Evolutionary conservation across 116 monocot genomes (phyloP).

Genomic region (Trichopus zeylanicus): DNA sequence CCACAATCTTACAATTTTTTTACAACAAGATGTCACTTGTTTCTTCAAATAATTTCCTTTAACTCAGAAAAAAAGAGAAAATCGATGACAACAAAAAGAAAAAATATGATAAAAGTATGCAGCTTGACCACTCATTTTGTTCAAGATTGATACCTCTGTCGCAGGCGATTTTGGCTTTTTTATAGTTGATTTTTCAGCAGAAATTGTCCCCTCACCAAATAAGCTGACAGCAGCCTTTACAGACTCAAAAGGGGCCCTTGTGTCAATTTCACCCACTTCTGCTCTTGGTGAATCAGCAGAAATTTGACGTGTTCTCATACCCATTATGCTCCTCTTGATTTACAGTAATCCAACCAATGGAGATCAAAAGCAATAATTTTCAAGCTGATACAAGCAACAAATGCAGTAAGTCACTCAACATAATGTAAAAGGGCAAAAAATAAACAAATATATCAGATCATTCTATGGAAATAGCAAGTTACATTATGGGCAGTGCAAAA

Average conservation of each 20-base stretch:
- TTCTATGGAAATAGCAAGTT: no score
- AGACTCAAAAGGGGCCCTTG: conserved; percentile 80
- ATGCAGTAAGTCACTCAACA: neutral
- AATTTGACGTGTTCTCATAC: conserved; percentile 27
- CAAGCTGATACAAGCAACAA: neutral
- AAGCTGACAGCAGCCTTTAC: conserved; percentile 86
- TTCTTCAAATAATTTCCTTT: no score
- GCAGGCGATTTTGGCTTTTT: conserved; percentile 44
- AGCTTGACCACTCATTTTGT: neutral
- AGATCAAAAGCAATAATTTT: neutral
- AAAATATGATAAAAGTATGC: neutral
- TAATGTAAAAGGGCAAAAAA: no score
- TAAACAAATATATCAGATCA: no score
- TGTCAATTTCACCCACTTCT: conserved; percentile 85
- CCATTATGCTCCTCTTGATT: neutral
- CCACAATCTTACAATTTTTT: no score
- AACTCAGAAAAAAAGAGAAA: no score
- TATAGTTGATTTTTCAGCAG: conserved; percentile 29
- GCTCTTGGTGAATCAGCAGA: conserved; percentile 39
- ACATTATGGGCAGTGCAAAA: no score
- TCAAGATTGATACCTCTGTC: conserved; percentile 36
- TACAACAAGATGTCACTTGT: no score
- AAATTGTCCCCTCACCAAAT: conserved; percentile 61
- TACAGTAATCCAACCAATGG: neutral
- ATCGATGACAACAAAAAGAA: no score